A percentile compares a stretch with the other conserved stretches of the same genome.
Evolutionary conservation across 306 rosid species (phyloP).

Genomic region (Malus orientalis): DNA sequence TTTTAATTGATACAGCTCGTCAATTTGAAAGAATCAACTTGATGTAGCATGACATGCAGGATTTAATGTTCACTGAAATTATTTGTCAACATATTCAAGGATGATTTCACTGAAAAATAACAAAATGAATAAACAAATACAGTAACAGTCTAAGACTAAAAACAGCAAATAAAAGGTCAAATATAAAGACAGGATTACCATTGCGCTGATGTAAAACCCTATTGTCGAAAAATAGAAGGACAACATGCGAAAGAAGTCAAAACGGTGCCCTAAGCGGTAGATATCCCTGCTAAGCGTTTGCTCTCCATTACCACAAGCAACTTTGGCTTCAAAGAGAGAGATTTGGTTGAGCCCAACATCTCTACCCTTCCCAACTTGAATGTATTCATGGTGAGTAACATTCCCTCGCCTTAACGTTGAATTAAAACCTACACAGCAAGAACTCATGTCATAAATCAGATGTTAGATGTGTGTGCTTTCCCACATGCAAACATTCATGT

Average conservation of each 20-base stretch:
- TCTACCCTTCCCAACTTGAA: conserved; percentile 97
- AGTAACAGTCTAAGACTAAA: neutral
- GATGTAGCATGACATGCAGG: neutral
- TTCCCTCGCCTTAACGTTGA: conserved; percentile 89
- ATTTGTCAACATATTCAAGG: neutral
- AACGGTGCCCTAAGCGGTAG: conserved; percentile 93
- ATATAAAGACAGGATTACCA: conserved; percentile 46
- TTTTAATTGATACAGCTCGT: neutral
- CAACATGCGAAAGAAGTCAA: conserved; percentile 95
- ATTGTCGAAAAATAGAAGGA: conserved; percentile 80
- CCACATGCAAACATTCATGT: no score
- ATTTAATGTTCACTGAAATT: neutral
- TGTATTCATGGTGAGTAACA: conserved; percentile 90
- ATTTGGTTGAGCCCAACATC: conserved; percentile 98
- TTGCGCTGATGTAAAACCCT: conserved; percentile 74
- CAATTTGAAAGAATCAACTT: neutral
- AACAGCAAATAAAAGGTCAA: neutral
- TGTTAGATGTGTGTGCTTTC: neutral
- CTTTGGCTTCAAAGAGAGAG: conserved; percentile 94
- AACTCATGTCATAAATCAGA: conserved; percentile 10
- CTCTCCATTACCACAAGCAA: conserved; percentile 97
- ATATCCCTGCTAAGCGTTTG: conserved; percentile 84
- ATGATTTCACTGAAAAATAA: neutral
- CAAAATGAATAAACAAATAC: neutral
- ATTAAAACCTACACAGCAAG: conserved; percentile 59